Base-by-base conservation (phyloP, 768 basidiomycete genomes). In the Peribolospora baueri region DNA sequence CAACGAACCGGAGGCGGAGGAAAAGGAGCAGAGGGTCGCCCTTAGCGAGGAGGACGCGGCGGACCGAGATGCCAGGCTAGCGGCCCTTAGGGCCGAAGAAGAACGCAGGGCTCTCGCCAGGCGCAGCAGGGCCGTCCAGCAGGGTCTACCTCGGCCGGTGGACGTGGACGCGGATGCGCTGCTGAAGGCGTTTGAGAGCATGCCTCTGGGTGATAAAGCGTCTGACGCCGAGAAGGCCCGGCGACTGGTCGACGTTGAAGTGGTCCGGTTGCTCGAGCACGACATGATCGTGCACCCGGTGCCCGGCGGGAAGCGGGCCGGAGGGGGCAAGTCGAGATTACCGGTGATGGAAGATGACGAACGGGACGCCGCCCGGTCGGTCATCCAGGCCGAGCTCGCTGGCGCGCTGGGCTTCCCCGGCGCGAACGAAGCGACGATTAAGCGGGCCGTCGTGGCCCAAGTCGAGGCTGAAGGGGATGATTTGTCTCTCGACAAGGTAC, bases 231-330 rank as follows among this genome's bases (percentile, higher is more conserved):
- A 66, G 0, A 68, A 70, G 5, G 82, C 77, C 1, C 74, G 76
- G 58, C 73, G 68, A 56, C 68, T 88, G 41, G 73, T 98, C 62
- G 75, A 87, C 62, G 65, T 69, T 14, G 93, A 97, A 64, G 73
- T 97, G 50, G 80, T 76, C 3, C 70, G 73, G 46, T 73, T 98
- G 48, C 69, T 97, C 57, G 75, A 78, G 54, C 88, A 97, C 64
- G 93, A 98, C 66, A 75, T 87, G 5, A 77, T 95, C 55, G 74
- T 76, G 0, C 72, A 88, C 67, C 90, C 91, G 3, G 68, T 95
- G 10, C 85, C 90, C 7, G 93, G 93, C 3, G 88, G 87, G 7
- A 74, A 75, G 36, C 73, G 75, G 42, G 75, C 86, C 5, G 85
- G 87, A 5, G 74, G 78, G 9, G 58, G 62, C 41, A 70, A 72